Conservation (phyloP, 179 eudicot species). For the Dionaea muscipula region DNA sequence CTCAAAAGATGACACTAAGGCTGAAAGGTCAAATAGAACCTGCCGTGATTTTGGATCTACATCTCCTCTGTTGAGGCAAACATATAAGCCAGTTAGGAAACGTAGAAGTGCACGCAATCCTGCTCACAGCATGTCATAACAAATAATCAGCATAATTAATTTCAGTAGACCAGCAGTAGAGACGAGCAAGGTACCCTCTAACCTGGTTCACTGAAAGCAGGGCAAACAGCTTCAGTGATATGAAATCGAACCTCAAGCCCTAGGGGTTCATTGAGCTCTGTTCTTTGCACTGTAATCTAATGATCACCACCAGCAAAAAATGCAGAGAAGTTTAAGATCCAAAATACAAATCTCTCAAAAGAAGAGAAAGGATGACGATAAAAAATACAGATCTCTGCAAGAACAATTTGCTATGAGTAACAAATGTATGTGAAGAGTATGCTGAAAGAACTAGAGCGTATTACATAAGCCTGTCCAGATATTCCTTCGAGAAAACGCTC, state of each 20-base stretch:
- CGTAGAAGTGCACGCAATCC: slow-evolving; percentile 95
- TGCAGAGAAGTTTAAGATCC: not conserved
- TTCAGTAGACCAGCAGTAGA: slow-evolving; percentile 1
- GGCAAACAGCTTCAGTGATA: slow-evolving; percentile 86
- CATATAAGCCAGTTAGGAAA: slow-evolving; percentile 82
- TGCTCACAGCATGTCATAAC: slow-evolving; percentile 24
- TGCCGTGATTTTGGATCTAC: slow-evolving; percentile 62
- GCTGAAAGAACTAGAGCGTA: not conserved
- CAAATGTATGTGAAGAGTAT: slow-evolving; percentile 1
- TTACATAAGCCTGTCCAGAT: slow-evolving; percentile 96
- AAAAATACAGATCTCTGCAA: not conserved
- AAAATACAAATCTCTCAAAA: too few species aligned
- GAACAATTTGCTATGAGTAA: not conserved
- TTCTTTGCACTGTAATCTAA: slow-evolving; percentile 90
- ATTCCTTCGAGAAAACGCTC: slow-evolving; percentile 95
- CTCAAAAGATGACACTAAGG: not conserved
- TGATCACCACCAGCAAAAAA: slow-evolving; percentile 12
- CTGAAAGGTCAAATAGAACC: slow-evolving; percentile 28
- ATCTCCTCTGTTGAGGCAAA: slow-evolving; percentile 89
- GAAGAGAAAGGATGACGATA: too few species aligned
- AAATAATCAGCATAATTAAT: not conserved
- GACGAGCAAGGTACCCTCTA: slow-evolving; percentile 11
- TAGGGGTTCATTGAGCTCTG: slow-evolving; percentile 72
- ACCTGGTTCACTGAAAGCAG: slow-evolving; percentile 99
- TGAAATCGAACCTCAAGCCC: slow-evolving; percentile 91